Conservation (phyloP, 176 grass and related monocot species). For the Hsuehochloa calcarea region DNA sequence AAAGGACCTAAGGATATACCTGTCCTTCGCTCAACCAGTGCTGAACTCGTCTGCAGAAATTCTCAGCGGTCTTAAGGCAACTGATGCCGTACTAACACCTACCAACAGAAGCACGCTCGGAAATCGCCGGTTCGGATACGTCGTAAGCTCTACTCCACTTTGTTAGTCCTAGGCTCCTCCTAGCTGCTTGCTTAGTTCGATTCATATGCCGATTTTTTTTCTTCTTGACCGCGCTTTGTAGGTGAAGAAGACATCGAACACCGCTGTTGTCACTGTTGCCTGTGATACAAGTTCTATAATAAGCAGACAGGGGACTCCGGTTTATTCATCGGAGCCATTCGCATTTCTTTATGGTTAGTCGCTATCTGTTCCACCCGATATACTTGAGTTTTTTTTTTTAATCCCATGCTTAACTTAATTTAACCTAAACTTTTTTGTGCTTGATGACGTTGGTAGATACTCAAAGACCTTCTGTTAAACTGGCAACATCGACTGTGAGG, state of each 20-base stretch:
- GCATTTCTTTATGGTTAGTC: constrained; percentile 84
- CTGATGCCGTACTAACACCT: constrained; percentile 50
- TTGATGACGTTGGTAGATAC: constrained; percentile 39
- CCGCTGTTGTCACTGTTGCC: constrained; percentile 54
- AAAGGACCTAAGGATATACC: constrained; percentile 48
- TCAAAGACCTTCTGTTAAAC: constrained; percentile 66
- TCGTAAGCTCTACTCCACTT: constrained; percentile 36
- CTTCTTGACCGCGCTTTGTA: neutral
- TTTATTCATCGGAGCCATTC: constrained; percentile 53
- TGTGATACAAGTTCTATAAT: constrained; percentile 65
- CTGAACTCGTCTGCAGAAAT: constrained; percentile 76
- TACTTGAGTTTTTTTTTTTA: neutral
- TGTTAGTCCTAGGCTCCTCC: neutral
- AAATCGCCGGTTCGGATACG: constrained; percentile 71
- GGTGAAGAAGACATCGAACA: constrained; percentile 59
- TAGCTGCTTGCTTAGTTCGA: neutral
- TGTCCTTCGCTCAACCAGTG: constrained; percentile 73
- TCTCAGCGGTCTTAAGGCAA: constrained; percentile 41
- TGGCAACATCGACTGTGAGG: constrained; percentile 59
- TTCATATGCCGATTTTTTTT: neutral
- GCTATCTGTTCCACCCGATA: neutral
- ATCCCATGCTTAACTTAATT: neutral
- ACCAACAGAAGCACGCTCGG: constrained; percentile 60
- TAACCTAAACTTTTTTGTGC: neutral
- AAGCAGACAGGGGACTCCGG: constrained; percentile 83